phyloP scores from a whole-genome alignment of 2,329 filamentous ascomycete species.

The Parastagonospora avenae region DNA sequence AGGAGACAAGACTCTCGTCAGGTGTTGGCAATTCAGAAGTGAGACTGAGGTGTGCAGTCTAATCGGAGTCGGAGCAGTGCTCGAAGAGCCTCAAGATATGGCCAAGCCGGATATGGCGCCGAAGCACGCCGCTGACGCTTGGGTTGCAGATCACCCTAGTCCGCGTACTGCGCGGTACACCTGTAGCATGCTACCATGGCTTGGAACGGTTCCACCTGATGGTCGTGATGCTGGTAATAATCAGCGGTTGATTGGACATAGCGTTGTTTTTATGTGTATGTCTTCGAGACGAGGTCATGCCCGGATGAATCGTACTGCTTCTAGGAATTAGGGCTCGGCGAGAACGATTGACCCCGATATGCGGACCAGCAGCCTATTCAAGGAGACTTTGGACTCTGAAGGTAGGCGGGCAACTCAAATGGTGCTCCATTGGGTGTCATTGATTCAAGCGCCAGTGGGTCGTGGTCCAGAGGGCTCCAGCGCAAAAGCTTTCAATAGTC shows the following conservation, averaged over 20 bases:
- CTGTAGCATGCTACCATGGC: neutral
- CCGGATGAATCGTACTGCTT: neutral
- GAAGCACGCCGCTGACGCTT: neutral
- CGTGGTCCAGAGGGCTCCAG: too few relatives aligned
- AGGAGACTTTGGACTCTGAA: too few relatives aligned
- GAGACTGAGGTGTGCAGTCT: neutral
- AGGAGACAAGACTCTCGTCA: neutral
- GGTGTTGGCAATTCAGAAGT: neutral
- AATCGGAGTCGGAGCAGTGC: neutral
- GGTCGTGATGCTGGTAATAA: too few relatives aligned
- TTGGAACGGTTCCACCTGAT: too few relatives aligned
- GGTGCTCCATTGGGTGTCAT: too few relatives aligned
- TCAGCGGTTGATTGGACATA: neutral
- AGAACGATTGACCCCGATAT: too few relatives aligned
- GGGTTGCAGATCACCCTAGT: neutral
- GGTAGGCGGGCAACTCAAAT: too few relatives aligned
- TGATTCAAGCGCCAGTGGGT: too few relatives aligned
- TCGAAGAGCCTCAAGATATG: neutral
- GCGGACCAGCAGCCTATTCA: too few relatives aligned
- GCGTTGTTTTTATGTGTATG: neutral
- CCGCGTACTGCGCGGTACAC: neutral
- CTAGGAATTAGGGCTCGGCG: too few relatives aligned
- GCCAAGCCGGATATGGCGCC: constrained; percentile 6
- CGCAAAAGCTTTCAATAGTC: too few relatives aligned
- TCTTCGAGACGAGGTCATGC: constrained; percentile 1